Base-by-base conservation (phyloP, 2,329 filamentous ascomycete species). In the Penicillium sp. region DNA sequence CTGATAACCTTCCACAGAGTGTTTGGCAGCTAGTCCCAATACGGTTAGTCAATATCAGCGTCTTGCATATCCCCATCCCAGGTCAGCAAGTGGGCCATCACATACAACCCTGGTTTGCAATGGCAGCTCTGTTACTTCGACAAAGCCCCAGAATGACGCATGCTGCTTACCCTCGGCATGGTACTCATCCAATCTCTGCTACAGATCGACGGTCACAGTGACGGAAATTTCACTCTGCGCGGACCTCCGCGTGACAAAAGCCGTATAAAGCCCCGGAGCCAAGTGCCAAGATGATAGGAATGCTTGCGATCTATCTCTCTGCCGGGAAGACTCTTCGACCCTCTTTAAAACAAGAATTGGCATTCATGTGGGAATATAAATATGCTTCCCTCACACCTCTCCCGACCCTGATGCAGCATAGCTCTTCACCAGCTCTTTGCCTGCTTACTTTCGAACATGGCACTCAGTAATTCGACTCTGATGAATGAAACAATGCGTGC, bases 401-500 rank as follows among this genome's bases (percentile, higher is more conserved):
- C 31, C 9, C 13, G 4, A 9, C 4, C 9, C 31, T 11, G 31
- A 11, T 31, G 2, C 29, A 11, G 31, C 10, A 11, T 11, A 34
- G 10, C 31, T 11, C 10, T 34, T 34, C 8, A 34, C 31, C 8
- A 34, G 8, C 31, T 10, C 13, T 34, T 16, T 5, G 6, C 16
- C n/a, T 18, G 2, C 14, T 38, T 4, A 6, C 36, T 9, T 5
- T 38, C 14, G 14, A 38, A n/a, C 2, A 38, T 38, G 36, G 36
- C 36, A n/a, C n/a, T 38, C 14, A 16, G 1, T 13, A 38, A 38
- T 38, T n/a, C 14, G 14, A 38, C 49, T 42, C 31, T 48, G n/a
- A 14, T 53, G 7, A 50, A 47, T 27, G 56, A 47, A 1, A 68
- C 62, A 14, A 72, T 72, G 68, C 67, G 66, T 27, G 64, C 60